A percentile compares a stretch with the other conserved stretches of the same genome.
These are phyloP conservation scores for Agaricales sp. DNA, from an alignment of 1,284 basidiomycete species.

Conservation along the genomic window DNA sequence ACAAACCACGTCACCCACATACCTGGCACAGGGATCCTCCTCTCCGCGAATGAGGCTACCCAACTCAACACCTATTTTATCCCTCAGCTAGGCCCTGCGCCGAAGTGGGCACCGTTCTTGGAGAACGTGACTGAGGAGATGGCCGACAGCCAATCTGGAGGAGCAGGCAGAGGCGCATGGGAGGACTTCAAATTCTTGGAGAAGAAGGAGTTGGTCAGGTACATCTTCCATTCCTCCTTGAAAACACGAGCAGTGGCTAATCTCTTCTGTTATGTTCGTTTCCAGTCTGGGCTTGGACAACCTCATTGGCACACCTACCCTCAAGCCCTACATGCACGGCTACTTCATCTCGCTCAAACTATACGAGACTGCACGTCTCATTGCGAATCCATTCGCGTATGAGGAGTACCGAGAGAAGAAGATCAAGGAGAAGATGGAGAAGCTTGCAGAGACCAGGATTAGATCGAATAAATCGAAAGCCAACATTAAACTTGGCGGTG, in stretches of 20 bases:
- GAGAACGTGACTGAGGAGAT: conserved; percentile 98
- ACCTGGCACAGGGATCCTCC: conserved; percentile 74
- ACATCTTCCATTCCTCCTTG: conserved; percentile 10
- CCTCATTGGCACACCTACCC: conserved; percentile 86
- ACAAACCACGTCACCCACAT: conserved; percentile 87
- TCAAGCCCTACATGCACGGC: conserved; percentile 99
- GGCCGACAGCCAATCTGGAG: conserved; percentile 75
- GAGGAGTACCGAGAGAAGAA: conserved; percentile 87
- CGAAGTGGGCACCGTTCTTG: conserved; percentile 94
- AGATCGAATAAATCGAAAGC: conserved; percentile 53
- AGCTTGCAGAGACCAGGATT: conserved; percentile 89
- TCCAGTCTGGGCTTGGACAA: conserved; percentile 83
- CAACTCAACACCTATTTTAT: conserved; percentile 90
- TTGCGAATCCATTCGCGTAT: conserved; percentile 94
- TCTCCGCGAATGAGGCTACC: conserved; percentile 89
- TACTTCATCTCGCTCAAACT: conserved; percentile 95
- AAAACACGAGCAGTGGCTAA: too few relatives aligned
- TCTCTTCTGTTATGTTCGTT: conserved; percentile 9
- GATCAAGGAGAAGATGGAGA: conserved; percentile 85
- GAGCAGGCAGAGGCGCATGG: conserved; percentile 69
- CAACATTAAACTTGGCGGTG: background rate
- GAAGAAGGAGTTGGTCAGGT: conserved; percentile 78
- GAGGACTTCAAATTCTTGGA: conserved; percentile 99
- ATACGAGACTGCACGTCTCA: conserved; percentile 92
- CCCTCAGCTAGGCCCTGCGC: conserved; percentile 93